phyloP scores from a whole-genome alignment of 2,329 filamentous ascomycete species.

The Sordariomycetes sp. region DNA sequence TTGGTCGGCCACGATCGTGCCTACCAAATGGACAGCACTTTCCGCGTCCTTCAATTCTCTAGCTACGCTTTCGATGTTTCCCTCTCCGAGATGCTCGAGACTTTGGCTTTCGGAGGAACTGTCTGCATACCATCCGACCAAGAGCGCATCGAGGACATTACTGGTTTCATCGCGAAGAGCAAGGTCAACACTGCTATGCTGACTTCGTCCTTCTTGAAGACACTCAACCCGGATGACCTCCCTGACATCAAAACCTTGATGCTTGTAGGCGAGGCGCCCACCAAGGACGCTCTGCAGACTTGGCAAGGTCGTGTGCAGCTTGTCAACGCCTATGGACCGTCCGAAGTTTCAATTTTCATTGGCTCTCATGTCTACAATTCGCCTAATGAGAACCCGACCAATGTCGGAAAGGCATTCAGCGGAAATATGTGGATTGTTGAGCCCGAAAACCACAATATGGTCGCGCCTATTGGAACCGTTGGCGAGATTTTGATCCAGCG shows the following conservation, averaged over 20 bases:
- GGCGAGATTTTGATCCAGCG: slow-evolving; percentile 18
- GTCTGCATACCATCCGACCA: slow-evolving; percentile 28
- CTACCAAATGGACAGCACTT: not conserved
- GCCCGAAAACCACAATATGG: slow-evolving; percentile 4
- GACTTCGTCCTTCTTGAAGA: slow-evolving; percentile 2
- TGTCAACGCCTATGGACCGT: slow-evolving; percentile 30
- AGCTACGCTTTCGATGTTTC: slow-evolving; percentile 37
- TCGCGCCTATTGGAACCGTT: slow-evolving; percentile 11
- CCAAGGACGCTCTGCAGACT: slow-evolving; percentile 13
- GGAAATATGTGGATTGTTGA: slow-evolving; percentile 11
- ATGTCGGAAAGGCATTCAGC: slow-evolving; percentile 2
- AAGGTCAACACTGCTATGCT: slow-evolving; percentile 4
- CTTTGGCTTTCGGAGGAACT: slow-evolving; percentile 28
- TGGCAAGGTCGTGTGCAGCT: slow-evolving; percentile 19
- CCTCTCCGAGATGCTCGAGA: slow-evolving; percentile 33
- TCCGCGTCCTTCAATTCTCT: slow-evolving; percentile 34
- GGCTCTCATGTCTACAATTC: not conserved
- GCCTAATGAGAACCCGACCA: slow-evolving; percentile 1
- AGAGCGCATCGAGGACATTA: slow-evolving; percentile 15
- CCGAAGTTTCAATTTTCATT: slow-evolving; percentile 22
- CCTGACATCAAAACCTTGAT: slow-evolving; percentile 7
- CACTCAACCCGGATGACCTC: slow-evolving; percentile 5
- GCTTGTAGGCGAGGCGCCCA: slow-evolving; percentile 17
- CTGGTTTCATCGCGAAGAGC: slow-evolving; percentile 4
- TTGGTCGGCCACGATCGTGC: slow-evolving; percentile 25